Evolutionary conservation across 1,139 yeast genomes (phyloP), one percentile per base, ranked within the genome.

Genomic region (Oligophagozyma castellii): DNA sequence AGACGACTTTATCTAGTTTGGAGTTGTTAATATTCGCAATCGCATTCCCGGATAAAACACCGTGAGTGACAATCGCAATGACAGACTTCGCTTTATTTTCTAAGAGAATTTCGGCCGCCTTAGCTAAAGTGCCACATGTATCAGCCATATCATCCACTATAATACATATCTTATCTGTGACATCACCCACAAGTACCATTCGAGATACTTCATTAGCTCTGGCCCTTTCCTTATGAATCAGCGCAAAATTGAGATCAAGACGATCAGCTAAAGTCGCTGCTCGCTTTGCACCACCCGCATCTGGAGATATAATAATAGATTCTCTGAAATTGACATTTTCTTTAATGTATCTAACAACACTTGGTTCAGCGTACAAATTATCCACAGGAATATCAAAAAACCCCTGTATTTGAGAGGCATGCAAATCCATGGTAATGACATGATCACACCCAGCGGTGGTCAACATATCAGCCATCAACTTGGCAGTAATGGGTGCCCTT

Each of bases 111-210:
- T 86, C 95, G 14, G 95, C 95, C 23, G 98, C 96, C 59, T 86
- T 89, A 37, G 86, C 92, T 42, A 89, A 63, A 3, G 98, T 89
- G 35, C 96, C 96, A 60, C 96, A 89, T 14, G 98, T 89, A 53
- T 89, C 98, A 28, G 96, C 98, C 93, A 89, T 86, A 53, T 89
- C 98, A 58, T 89, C 98, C 25, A 89, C 93, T 42, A 89, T 71
- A 34, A 89, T 67, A 58, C 96, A 86, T 29, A 79, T 71, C 58
- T 84, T 84, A 42, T 75, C 77, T 7, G 76, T 61, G 22, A 89
- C 98, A 55, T 89, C 96, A 41, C 98, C 98, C 30, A 89, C 98
- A 32, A 89, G 69, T 16, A 89, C 95, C 98, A 86, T 86, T 48
- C 83, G 68, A 24, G 86, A 73, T 18, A 86, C 94, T 54, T 84